Evolutionary conservation across 345 rosid genomes (phyloP).

Genomic region (Syzygium jambos): DNA sequence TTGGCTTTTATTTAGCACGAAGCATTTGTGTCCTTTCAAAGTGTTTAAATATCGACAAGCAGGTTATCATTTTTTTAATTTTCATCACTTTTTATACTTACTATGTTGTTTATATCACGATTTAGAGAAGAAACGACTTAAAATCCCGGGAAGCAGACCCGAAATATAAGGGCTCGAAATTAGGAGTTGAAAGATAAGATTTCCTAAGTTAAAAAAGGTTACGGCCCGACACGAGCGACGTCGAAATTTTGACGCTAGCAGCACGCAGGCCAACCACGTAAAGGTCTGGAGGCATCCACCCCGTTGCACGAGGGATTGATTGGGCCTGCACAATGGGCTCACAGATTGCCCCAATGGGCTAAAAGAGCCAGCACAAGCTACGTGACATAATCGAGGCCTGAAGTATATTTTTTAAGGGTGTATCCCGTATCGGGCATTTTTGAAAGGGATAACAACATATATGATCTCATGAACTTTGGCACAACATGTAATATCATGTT

Average conservation of each 20-base stretch:
- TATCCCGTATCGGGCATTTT: too few species aligned
- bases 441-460: background rate
- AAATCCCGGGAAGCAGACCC: background rate
- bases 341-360: background rate
- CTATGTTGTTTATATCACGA: background rate
- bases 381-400: background rate
- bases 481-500: background rate
- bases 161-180: background rate
- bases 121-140: background rate
- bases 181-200: background rate
- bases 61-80: background rate
- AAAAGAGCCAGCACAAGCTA: background rate
- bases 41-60: background rate
- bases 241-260: background rate
- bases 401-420: background rate
- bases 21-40: background rate
- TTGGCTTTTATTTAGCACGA: background rate
- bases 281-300: background rate
- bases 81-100: background rate
- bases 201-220: background rate
- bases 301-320: background rate
- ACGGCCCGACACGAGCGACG: background rate
- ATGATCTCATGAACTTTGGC: rapidly evolving
- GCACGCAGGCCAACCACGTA: background rate
- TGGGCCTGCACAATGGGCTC: background rate